phyloP scores from a whole-genome alignment of 1,284 basidiomycete genomes.

The Apiotrichum brassicae region DNA sequence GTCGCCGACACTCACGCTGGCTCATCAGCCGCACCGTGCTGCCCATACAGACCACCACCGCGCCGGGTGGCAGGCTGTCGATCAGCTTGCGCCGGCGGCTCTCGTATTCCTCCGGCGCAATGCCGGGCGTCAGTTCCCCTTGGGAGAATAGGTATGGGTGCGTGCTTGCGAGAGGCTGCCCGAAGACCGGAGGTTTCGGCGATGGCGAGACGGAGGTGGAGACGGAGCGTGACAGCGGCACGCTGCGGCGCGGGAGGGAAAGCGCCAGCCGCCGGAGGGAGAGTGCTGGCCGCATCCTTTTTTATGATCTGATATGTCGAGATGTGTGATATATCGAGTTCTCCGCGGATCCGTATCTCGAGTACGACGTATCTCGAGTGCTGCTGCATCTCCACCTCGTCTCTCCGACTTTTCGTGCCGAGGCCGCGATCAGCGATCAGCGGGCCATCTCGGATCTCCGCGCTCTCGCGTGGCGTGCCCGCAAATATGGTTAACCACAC shows the following conservation, averaged over 20 bases:
- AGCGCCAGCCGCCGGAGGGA: not conserved
- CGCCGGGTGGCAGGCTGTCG: slow-evolving; percentile 66
- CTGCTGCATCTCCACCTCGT: no score
- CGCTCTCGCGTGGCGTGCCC: no score
- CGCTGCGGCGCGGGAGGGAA: not conserved
- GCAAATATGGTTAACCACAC: no score
- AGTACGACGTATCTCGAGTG: no score
- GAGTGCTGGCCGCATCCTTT: not conserved
- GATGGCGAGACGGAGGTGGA: not conserved
- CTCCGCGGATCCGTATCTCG: no score
- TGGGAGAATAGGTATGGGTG: slow-evolving; percentile 70
- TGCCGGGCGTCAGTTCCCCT: slow-evolving; percentile 78
- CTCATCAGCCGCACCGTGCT: slow-evolving; percentile 82
- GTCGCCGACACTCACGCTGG: slow-evolving; percentile 60
- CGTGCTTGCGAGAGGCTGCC: slow-evolving; percentile 67
- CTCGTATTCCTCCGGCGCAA: slow-evolving; percentile 76
- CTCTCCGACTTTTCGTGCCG: no score
- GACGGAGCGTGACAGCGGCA: not conserved
- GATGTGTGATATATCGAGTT: no score
- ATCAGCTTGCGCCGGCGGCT: slow-evolving; percentile 66
- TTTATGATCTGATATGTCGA: no score
- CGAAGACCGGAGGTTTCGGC: slow-evolving; percentile 60
- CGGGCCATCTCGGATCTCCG: no score
- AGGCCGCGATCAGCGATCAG: no score
- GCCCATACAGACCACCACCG: slow-evolving; percentile 71